phyloP scores from a whole-genome alignment of 169 alveolate species.

The Toxoplasma gondii region DNA sequence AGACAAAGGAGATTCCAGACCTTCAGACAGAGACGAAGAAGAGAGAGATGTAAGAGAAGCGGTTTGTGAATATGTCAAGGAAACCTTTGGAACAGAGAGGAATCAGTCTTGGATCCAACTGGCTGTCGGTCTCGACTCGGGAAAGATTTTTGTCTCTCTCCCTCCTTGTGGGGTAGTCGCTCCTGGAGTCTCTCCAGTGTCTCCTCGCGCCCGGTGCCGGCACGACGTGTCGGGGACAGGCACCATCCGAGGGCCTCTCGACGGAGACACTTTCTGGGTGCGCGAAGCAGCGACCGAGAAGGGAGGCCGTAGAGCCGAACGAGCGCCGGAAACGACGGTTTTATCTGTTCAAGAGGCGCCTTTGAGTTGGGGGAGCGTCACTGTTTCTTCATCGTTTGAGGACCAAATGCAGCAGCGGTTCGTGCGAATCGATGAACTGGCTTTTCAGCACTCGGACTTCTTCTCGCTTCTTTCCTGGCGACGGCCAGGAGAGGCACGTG shows the following conservation, averaged over 20 bases:
- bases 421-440: slow-evolving; percentile 18
- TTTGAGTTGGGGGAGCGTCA: too few species aligned
- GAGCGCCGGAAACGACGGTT: too few species aligned
- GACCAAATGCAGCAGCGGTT: not conserved
- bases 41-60: not conserved
- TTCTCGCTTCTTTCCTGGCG: slow-evolving; percentile 14
- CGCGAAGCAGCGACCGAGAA: too few species aligned
- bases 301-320: too few species aligned
- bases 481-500: not conserved
- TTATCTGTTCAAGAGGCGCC: too few species aligned
- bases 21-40: not conserved
- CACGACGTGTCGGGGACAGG: too few species aligned
- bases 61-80: not conserved
- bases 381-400: too few species aligned
- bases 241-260: too few species aligned
- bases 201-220: not conserved
- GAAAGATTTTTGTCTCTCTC: not conserved
- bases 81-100: not conserved
- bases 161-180: not conserved
- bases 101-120: not conserved
- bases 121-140: not conserved
- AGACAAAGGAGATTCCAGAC: not conserved
- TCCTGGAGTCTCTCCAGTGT: not conserved
- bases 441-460: slow-evolving; percentile 32
- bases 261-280: too few species aligned